Conservation (phyloP, 306 rosid species). For the Morella rubra region DNA sequence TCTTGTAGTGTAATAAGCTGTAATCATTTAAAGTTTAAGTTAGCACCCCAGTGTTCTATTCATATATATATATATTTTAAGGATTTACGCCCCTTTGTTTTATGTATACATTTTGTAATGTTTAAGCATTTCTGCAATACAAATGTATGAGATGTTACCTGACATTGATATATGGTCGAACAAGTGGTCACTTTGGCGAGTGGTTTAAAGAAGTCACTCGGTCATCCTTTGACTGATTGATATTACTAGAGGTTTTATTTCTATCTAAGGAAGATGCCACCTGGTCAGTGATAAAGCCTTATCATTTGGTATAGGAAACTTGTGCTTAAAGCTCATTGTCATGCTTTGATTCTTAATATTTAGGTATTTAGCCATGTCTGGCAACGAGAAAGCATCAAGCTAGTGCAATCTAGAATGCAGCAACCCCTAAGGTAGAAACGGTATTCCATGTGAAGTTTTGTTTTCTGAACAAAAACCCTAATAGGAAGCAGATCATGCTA, state of each 20-base stretch:
- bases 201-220: not conserved
- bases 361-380: not conserved
- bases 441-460: not conserved
- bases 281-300: not conserved
- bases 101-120: not conserved
- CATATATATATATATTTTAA: too few species aligned
- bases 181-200: not conserved
- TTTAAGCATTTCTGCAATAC: not conserved
- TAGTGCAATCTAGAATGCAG: not conserved
- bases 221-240: not conserved
- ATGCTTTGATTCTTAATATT: not conserved
- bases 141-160: not conserved
- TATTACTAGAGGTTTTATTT: not conserved
- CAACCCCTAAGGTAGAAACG: not conserved
- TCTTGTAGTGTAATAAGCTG: too few species aligned
- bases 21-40: not conserved
- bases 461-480: not conserved
- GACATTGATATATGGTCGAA: not conserved
- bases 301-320: not conserved
- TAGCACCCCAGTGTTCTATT: not conserved
- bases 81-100: not conserved
- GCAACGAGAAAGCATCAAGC: not conserved
- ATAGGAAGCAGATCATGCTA: not conserved
- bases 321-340: not conserved
- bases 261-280: not conserved